Evolutionary conservation across 2,329 filamentous ascomycete genomes (phyloP).

Genomic region (Sarocladiaceae sp.): DNA sequence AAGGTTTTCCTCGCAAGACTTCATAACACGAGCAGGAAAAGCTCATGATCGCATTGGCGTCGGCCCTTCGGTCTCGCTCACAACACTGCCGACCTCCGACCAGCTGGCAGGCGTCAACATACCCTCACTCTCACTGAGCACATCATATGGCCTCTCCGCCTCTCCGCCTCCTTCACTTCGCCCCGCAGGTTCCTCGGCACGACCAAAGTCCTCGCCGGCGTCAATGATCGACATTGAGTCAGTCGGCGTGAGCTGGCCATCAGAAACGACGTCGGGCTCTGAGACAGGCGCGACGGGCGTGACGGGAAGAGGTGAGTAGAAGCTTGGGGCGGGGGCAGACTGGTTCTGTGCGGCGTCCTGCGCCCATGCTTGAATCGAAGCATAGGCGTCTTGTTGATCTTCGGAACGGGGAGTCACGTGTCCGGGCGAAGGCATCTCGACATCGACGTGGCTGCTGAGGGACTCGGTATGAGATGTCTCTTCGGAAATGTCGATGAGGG

Average conservation of each 20-base stretch:
- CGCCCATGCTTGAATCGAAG: conserved; percentile 60
- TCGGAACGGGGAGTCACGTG: conserved; percentile 47
- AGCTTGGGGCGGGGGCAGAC: conserved; percentile 36
- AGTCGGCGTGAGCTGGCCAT: conserved; percentile 52
- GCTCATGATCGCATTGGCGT: not conserved
- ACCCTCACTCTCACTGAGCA: conserved; percentile 51
- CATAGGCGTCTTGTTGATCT: conserved; percentile 42
- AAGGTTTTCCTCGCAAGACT: not conserved
- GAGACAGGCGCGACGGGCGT: conserved; percentile 43
- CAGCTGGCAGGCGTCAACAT: conserved; percentile 56
- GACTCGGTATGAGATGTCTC: conserved; percentile 13
- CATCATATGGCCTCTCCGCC: conserved; percentile 39
- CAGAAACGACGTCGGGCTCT: conserved; percentile 40
- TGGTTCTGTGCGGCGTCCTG: conserved; percentile 27
- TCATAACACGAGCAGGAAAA: not conserved
- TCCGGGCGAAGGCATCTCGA: conserved; percentile 29
- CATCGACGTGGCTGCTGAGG: conserved; percentile 28
- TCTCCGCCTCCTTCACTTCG: conserved; percentile 29
- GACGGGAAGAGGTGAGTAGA: conserved; percentile 55
- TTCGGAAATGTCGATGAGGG: conserved; percentile 27
- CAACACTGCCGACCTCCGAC: conserved; percentile 58
- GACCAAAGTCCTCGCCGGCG: conserved; percentile 40
- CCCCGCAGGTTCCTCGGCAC: conserved; percentile 23
- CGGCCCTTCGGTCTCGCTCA: conserved; percentile 45
- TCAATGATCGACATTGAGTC: conserved; percentile 51